These are phyloP conservation scores for Magnusiomyces suaveolens DNA, from an alignment of 1,139 yeast species.

Conservation along the genomic window DNA sequence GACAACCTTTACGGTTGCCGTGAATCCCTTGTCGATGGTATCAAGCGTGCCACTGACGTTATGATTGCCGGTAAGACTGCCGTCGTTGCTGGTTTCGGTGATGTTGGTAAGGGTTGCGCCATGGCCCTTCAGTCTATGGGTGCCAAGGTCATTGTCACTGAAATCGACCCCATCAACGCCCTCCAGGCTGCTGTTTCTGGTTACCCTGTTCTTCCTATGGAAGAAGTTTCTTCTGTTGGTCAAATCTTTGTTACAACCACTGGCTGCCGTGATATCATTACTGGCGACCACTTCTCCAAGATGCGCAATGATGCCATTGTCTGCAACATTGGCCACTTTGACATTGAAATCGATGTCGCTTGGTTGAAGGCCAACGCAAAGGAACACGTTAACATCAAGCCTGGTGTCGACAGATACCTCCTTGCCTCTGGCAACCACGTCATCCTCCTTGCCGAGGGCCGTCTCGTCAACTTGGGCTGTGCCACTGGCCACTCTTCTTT, in stretches of 20 bases:
- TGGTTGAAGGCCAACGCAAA: constrained; percentile 90
- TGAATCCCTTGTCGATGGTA: constrained; percentile 97
- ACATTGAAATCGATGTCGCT: constrained; percentile 97
- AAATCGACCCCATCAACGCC: constrained; percentile 98
- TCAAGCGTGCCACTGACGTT: constrained; percentile 99
- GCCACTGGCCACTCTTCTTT: constrained; percentile 99
- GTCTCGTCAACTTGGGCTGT: constrained; percentile 99
- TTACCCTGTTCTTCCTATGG: constrained; percentile 95
- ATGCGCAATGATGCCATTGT: constrained; percentile 99
- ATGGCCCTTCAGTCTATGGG: constrained; percentile 99
- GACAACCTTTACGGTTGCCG: constrained; percentile 99
- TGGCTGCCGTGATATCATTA: constrained; percentile 98
- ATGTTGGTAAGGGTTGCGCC: constrained; percentile 99
- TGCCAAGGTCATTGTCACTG: constrained; percentile 96
- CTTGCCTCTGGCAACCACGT: constrained; percentile 86
- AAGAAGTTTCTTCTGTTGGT: constrained; percentile 85
- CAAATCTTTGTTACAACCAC: constrained; percentile 99
- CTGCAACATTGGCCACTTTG: constrained; percentile 99
- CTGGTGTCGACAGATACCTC: constrained; percentile 98
- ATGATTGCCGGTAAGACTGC: constrained; percentile 99
- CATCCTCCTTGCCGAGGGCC: constrained; percentile 97
- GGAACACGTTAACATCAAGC: constrained; percentile 92
- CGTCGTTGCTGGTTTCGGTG: constrained; percentile 99
- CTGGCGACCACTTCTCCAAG: constrained; percentile 71
- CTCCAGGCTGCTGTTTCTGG: constrained; percentile 99